phyloP scores from a whole-genome alignment of 2,329 filamentous ascomycete species.

The Bipolaris oryzae region DNA sequence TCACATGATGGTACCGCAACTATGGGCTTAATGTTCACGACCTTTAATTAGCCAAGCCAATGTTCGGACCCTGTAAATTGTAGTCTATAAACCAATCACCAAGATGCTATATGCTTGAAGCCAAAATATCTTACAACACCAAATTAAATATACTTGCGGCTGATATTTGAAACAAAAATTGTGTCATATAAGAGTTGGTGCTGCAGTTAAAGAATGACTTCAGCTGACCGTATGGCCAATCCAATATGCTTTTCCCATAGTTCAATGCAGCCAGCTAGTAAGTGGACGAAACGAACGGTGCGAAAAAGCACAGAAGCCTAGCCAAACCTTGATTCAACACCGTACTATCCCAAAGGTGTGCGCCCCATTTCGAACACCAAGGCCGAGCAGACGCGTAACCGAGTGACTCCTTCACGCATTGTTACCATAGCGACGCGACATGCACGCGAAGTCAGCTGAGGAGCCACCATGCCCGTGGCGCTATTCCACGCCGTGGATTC shows the following conservation, averaged over 20 bases:
- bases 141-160: too few relatives aligned
- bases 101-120: background rate
- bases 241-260: background rate
- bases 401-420: background rate
- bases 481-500: background rate
- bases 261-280: background rate
- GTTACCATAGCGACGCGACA: background rate
- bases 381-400: background rate
- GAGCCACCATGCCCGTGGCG: background rate
- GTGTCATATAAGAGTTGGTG: too few relatives aligned
- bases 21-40: background rate
- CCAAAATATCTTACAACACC: too few relatives aligned
- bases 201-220: too few relatives aligned
- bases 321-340: too few relatives aligned
- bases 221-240: background rate
- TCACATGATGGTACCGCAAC: background rate
- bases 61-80: background rate
- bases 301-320: background rate
- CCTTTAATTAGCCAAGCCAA: background rate
- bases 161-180: too few relatives aligned
- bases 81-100: too few relatives aligned
- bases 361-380: background rate
- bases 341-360: background rate
- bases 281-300: background rate
- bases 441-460: constrained; percentile 1